Evolutionary conservation across 2,329 filamentous ascomycete genomes (phyloP).

Genomic region (Colletotrichum lindemuthianum): DNA sequence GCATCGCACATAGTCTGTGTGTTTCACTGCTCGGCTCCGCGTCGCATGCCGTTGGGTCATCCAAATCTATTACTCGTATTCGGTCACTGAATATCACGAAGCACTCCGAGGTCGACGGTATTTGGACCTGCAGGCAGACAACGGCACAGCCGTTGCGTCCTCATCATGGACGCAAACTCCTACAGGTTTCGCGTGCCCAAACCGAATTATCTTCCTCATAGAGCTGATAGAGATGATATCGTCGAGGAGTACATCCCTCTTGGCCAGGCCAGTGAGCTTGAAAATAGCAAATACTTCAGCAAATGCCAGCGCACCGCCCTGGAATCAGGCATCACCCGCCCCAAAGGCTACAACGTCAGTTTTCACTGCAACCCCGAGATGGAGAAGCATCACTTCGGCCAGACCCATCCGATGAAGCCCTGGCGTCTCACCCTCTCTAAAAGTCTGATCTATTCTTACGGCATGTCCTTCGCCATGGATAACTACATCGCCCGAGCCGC

Average conservation of each 20-base stretch:
- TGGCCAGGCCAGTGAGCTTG: conserved; percentile 60
- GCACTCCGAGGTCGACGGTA: no score
- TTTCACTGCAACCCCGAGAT: conserved; percentile 96
- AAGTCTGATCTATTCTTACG: conserved; percentile 92
- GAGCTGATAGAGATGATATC: conserved; percentile 59
- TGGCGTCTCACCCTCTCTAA: conserved; percentile 97
- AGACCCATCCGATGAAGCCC: conserved; percentile 98
- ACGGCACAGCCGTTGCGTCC: conserved; percentile 22
- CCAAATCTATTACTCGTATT: no score
- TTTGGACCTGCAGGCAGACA: no score
- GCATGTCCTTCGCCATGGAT: conserved; percentile 97
- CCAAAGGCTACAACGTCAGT: conserved; percentile 89
- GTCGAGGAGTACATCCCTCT: conserved; percentile 65
- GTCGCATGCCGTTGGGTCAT: no score
- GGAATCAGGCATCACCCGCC: conserved; percentile 77
- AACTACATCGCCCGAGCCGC: conserved; percentile 87
- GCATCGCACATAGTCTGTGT: no score
- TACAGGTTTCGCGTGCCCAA: conserved; percentile 66
- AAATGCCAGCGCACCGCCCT: conserved; percentile 67
- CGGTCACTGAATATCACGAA: no score
- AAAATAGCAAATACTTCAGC: conserved; percentile 66
- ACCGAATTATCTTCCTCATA: conserved; percentile 70
- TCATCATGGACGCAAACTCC: conserved; percentile 31
- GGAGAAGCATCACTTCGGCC: conserved; percentile 96
- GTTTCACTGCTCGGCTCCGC: no score